Percentiles rank a stretch among this genome's conserved stretches.
phyloP scores from a whole-genome alignment of 257 asterid genomes.

The Datura wrightii region DNA sequence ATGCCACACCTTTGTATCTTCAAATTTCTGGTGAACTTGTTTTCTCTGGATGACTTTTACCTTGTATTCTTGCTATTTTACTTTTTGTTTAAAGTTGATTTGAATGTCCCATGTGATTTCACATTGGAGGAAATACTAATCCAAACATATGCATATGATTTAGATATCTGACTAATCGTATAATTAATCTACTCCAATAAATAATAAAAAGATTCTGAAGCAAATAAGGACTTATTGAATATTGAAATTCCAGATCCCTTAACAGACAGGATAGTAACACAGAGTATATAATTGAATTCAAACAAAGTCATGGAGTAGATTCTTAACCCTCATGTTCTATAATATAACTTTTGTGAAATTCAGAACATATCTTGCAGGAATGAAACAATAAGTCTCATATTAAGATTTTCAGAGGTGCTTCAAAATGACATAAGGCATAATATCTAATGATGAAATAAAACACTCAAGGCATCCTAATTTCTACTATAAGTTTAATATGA shows the following conservation, averaged over 20 bases:
- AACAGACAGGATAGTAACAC: not conserved
- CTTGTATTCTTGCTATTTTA: not conserved
- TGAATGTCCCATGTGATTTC: not conserved
- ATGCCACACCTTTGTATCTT: not conserved
- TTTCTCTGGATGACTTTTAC: not conserved
- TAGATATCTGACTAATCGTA: not conserved
- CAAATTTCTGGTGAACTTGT: not conserved
- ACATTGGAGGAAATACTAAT: not conserved
- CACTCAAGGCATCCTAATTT: no score
- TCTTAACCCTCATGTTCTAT: no score
- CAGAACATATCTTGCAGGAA: not conserved
- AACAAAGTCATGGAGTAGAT: not conserved
- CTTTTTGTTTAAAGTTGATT: not conserved
- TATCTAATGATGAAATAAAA: not conserved
- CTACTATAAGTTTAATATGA: no score
- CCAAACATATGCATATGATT: not conserved
- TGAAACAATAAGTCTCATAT: not conserved
- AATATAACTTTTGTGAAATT: no score
- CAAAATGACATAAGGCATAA: not conserved
- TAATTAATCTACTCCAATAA: not conserved
- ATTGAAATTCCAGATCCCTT: not conserved
- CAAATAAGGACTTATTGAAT: not conserved
- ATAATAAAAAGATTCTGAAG: not conserved
- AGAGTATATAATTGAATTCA: not conserved
- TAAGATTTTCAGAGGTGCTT: not conserved